Conservation (phyloP, 2,329 filamentous ascomycete species). For the Hypoxylon sp. region DNA sequence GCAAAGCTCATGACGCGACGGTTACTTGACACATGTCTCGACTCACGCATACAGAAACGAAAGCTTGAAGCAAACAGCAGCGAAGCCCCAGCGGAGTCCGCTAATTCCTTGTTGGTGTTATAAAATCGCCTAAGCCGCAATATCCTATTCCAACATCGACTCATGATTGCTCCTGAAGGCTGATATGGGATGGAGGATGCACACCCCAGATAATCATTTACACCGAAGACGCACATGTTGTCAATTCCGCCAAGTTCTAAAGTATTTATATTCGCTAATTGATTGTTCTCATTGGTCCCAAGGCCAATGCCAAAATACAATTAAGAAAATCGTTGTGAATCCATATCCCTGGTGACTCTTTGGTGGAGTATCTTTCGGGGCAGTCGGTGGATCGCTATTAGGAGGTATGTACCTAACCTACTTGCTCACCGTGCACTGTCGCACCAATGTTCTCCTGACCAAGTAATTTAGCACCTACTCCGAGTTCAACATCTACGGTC, state of each 20-base stretch:
- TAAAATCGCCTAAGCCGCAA: background rate
- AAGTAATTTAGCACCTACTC: background rate
- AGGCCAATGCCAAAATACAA: background rate
- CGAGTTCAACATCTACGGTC: too few relatives aligned
- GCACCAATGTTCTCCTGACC: background rate
- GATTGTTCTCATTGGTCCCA: background rate
- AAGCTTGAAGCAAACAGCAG: background rate
- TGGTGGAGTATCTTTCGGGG: slow-evolving; percentile 8
- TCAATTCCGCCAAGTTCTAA: background rate
- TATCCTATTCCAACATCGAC: background rate
- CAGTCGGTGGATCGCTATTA: background rate
- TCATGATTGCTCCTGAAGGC: background rate
- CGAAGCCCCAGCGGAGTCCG: background rate
- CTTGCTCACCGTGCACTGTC: background rate
- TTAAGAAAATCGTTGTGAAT: background rate
- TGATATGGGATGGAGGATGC: slow-evolving; percentile 9
- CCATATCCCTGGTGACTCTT: background rate
- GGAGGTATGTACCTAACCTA: background rate
- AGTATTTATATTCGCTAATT: slow-evolving; percentile 1
- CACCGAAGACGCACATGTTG: background rate
- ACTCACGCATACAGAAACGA: background rate
- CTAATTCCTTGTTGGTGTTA: background rate
- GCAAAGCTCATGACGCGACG: background rate
- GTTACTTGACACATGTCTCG: background rate
- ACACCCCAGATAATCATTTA: slow-evolving; percentile 10